phyloP scores from a whole-genome alignment of 352 stramenopile genomes.

The Phytophthora uliginosa region DNA sequence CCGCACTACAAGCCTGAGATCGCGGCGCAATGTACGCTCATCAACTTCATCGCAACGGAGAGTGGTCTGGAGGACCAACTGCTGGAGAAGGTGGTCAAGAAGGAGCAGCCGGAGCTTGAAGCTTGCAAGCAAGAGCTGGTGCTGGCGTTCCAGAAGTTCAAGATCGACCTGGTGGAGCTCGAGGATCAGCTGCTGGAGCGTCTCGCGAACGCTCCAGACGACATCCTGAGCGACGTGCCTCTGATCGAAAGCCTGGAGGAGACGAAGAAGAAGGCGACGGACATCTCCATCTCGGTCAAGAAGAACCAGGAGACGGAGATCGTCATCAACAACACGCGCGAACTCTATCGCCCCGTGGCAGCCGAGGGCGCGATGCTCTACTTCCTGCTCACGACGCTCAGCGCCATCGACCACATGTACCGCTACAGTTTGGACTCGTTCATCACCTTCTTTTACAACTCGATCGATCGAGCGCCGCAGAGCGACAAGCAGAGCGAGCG shows the following conservation, averaged over 20 bases:
- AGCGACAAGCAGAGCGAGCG: slow-evolving; percentile 93
- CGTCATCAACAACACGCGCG: slow-evolving; percentile 95
- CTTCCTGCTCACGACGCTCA: slow-evolving; percentile 97
- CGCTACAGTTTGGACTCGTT: slow-evolving; percentile 98
- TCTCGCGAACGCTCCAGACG: slow-evolving; percentile 96
- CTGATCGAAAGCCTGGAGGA: slow-evolving; percentile 97
- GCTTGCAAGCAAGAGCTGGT: slow-evolving; percentile 95
- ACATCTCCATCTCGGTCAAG: slow-evolving; percentile 96
- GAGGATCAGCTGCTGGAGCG: slow-evolving; percentile 97
- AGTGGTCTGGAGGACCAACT: slow-evolving; percentile 97
- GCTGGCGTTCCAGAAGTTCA: slow-evolving; percentile 95
- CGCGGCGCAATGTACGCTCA: slow-evolving; percentile 96
- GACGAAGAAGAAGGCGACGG: slow-evolving; percentile 97
- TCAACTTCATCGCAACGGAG: slow-evolving; percentile 99
- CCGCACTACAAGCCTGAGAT: slow-evolving; percentile 99
- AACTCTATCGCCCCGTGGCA: slow-evolving; percentile 95
- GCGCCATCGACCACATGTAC: slow-evolving; percentile 98
- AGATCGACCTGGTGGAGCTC: slow-evolving; percentile 97
- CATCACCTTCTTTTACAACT: slow-evolving; percentile 98
- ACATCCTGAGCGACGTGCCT: slow-evolving; percentile 97
- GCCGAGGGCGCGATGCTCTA: slow-evolving; percentile 98
- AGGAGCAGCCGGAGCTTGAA: slow-evolving; percentile 96
- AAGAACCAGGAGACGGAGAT: slow-evolving; percentile 96
- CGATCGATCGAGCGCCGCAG: slow-evolving; percentile 89
- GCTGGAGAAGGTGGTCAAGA: slow-evolving; percentile 96